phyloP scores from a whole-genome alignment of 1,139 yeast species.

The Kodamaea alishanica region DNA sequence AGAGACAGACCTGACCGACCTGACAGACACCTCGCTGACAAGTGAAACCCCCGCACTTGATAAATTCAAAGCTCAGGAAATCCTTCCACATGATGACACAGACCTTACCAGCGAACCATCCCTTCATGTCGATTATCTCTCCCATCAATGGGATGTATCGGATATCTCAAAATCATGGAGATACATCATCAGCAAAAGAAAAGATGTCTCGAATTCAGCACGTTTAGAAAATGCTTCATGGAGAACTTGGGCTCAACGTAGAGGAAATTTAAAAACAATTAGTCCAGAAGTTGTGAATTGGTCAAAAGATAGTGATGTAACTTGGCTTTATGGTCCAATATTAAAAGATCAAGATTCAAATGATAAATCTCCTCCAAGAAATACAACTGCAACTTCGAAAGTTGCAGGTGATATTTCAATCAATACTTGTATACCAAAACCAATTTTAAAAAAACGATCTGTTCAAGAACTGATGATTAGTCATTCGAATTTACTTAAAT shows the following conservation, averaged over 20 bases:
- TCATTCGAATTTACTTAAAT: slow-evolving; percentile 49
- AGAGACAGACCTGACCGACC: too few species aligned
- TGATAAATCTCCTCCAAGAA: slow-evolving; percentile 20
- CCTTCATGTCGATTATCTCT: slow-evolving; percentile 87
- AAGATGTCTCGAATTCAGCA: slow-evolving; percentile 65
- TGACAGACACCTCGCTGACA: too few species aligned
- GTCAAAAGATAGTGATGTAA: slow-evolving; percentile 77
- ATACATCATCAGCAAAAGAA: slow-evolving; percentile 77
- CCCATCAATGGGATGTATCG: slow-evolving; percentile 92
- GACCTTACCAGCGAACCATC: slow-evolving; percentile 79
- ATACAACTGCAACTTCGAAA: slow-evolving; percentile 37
- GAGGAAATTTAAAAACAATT: slow-evolving; percentile 61
- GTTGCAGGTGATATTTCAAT: slow-evolving; percentile 48
- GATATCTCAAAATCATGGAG: slow-evolving; percentile 96
- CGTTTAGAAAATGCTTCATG: slow-evolving; percentile 78
- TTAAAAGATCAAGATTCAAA: slow-evolving; percentile 42
- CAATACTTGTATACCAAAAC: slow-evolving; percentile 46
- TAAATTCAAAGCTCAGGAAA: slow-evolving; percentile 33
- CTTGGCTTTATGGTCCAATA: slow-evolving; percentile 82
- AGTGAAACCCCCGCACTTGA: too few species aligned
- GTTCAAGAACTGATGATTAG: slow-evolving; percentile 71
- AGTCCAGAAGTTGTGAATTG: slow-evolving; percentile 74
- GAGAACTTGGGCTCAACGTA: slow-evolving; percentile 85
- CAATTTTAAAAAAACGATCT: slow-evolving; percentile 78
- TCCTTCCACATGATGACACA: slow-evolving; percentile 76